These are phyloP conservation scores for Choricystis sp. DNA, from an alignment of 139 green algal species.

Conservation along the genomic window DNA sequence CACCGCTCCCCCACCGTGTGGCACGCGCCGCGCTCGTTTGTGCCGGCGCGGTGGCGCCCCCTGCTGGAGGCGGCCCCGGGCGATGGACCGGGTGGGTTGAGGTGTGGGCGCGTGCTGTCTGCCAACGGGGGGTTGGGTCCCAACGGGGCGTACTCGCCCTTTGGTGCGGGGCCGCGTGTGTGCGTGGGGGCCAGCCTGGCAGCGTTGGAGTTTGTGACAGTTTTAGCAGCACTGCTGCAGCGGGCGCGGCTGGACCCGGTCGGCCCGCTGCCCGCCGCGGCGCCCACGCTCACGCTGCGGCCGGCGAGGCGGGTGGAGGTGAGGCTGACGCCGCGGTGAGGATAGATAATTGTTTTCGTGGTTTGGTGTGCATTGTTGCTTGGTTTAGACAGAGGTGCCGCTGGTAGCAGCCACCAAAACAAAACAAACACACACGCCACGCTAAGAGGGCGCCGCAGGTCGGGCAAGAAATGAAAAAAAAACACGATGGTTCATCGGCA, in stretches of 20 bases:
- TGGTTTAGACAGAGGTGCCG: too few species aligned
- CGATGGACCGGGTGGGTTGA: background rate
- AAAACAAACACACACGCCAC: too few species aligned
- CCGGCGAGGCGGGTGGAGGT: constrained; percentile 30
- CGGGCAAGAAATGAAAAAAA: too few species aligned
- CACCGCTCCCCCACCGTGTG: constrained; percentile 35
- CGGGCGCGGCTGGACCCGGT: too few species aligned
- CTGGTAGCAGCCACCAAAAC: too few species aligned
- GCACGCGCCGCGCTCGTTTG: constrained; percentile 36
- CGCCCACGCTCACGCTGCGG: constrained; percentile 54
- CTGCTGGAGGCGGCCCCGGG: constrained; percentile 1
- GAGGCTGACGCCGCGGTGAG: background rate
- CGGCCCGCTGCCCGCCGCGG: constrained; percentile 25
- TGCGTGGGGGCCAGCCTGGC: constrained; percentile 60
- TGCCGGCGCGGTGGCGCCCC: constrained; percentile 44
- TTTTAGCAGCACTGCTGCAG: constrained; percentile 1
- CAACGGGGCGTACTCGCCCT: constrained; percentile 50
- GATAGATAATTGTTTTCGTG: background rate
- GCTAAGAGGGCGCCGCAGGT: too few species aligned
- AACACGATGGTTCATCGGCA: too few species aligned
- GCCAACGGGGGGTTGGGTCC: constrained; percentile 35
- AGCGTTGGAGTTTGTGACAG: constrained; percentile 25
- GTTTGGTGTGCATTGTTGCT: background rate
- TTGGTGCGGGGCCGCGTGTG: constrained; percentile 57
- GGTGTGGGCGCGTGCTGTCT: constrained; percentile 1